Evolutionary conservation across 2,329 filamentous ascomycete species (phyloP), one percentile per base, ranked within the genome.

Genomic region (Trichoderma oligosporum): DNA sequence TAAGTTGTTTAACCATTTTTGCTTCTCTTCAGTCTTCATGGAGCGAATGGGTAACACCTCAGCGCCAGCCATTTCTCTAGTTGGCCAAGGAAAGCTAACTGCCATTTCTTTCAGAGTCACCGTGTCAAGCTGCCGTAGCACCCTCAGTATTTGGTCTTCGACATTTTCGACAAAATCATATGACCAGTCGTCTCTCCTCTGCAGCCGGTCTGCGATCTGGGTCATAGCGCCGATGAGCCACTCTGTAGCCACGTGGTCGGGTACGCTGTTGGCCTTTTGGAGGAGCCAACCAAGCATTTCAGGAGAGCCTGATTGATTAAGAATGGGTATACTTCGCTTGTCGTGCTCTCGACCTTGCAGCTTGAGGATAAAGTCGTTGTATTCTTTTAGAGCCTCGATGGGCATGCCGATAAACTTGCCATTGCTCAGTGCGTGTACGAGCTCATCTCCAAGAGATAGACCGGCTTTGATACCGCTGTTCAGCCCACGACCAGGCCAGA

Each of bases 401-500:
- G 62, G 59, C 47, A 73, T 61, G 3, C 70, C 70, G 0, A 70
- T 64, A 27, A 73, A 70, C 8, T 61, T 61, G 2, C 68, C 66
- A 7, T 61, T 55, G 54, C 67, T 65, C 31, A 71, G 62, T 0
- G 69, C 68, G 53, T 70, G 65, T 3, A 70, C 70, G 27, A 73
- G 67, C 59, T 72, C 69, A 51, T 72, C 68, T 11, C 69, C 70
- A 9, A 71, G 59, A 0, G 71, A 68, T 20, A 73, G 65, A 6
- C 69, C 71, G 0, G 70, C 63, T 45, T 72, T 73, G 63, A 73
- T 71, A 31, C 70, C 70, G 58, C 68, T 72, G 60, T 72, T 72
- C 4, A 72, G 63, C 0, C 70, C 70, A 7, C 70, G 64, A 0
- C 71, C 71, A 0, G 71, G 69, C 71, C 69, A 72, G 47, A 72